Percentiles rank a stretch among this genome's conserved stretches.
Conservation (phyloP, 352 stramenopile genomes). For the Phytophthora vignae region DNA sequence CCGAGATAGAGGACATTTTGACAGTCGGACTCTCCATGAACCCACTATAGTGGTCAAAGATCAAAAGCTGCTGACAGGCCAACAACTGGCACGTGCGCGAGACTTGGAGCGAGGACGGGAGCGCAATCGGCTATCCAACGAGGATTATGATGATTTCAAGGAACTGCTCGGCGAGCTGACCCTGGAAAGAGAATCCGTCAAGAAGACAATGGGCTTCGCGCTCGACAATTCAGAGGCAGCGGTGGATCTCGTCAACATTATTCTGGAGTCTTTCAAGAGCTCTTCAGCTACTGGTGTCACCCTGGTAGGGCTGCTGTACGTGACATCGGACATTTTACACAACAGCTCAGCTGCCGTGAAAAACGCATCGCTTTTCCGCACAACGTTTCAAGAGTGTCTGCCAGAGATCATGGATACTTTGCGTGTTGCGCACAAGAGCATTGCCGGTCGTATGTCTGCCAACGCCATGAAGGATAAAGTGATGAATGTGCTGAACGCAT, state of each 20-base stretch:
- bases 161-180: constrained; percentile 53
- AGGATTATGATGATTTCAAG: constrained; percentile 69
- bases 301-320: constrained; percentile 76
- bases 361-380: constrained; percentile 91
- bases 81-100: constrained; percentile 75
- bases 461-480: constrained; percentile 87
- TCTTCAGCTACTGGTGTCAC: constrained; percentile 48
- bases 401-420: constrained; percentile 78
- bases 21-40: constrained; percentile 6
- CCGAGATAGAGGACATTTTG: constrained; percentile 13
- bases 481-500: constrained; percentile 74
- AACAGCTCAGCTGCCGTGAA: constrained; percentile 90
- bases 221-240: constrained; percentile 84
- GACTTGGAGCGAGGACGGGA: constrained; percentile 72
- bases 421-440: constrained; percentile 55
- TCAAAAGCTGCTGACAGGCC: constrained; percentile 65
- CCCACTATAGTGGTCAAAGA: constrained; percentile 9
- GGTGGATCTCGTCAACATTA: constrained; percentile 66
- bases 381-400: constrained; percentile 84
- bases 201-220: constrained; percentile 78
- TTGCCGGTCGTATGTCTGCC: constrained; percentile 79
- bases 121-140: constrained; percentile 50
- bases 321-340: constrained; percentile 91
- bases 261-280: constrained; percentile 56
- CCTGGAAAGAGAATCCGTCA: constrained; percentile 75